Evolutionary conservation across 1,139 yeast genomes (phyloP), one percentile per base, ranked within the genome.

Genomic region (Sugiyamaella japonica): DNA sequence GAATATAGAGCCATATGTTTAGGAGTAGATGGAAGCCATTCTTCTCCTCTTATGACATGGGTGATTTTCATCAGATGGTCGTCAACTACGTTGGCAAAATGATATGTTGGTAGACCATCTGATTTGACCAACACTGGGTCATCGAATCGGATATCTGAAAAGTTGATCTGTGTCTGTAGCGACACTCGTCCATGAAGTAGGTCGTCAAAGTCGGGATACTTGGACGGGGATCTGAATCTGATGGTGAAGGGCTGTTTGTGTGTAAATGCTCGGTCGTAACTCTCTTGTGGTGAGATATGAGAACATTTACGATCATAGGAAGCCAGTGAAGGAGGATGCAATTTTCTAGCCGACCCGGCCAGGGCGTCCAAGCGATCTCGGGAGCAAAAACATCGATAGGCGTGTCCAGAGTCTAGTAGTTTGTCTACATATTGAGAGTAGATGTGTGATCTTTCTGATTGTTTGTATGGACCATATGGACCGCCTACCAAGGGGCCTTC

Each of bases 21-120:
- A 2, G 98, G 97, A 0, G 99, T 93, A 0, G 98, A 88, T 1
- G 96, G 86, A 8, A 93, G 74, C 99, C 99, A 95, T 70, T 93
- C 98, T 67, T 93, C 99, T 37, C 99, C 99, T 60, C 99, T 77
- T 9, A 93, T 83, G 8, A 93, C 99, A 70, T 95, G 98, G 0
- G 97, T 88, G 42, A 93, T 87, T 48, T 81, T 71, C 99, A 93
- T 95, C 50, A 87, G 72, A 69, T 91, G 96, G 68, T 93, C 99
- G 66, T 93, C 99, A 1, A 93, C 83, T 1, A 93, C 97, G 65
- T 89, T 91, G 17, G 99, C 99, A 66, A 93, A 85, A 71, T 93
- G 99, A 65, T 93, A 93, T 0, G 99, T 93, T 15, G 99, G 99
- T 59, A 89, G 74, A 0, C 95, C 93, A 67, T 93, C 98, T 7